Evolutionary conservation across 148 eudicot genomes (phyloP).

Genomic region (Camellia granthamiana): DNA sequence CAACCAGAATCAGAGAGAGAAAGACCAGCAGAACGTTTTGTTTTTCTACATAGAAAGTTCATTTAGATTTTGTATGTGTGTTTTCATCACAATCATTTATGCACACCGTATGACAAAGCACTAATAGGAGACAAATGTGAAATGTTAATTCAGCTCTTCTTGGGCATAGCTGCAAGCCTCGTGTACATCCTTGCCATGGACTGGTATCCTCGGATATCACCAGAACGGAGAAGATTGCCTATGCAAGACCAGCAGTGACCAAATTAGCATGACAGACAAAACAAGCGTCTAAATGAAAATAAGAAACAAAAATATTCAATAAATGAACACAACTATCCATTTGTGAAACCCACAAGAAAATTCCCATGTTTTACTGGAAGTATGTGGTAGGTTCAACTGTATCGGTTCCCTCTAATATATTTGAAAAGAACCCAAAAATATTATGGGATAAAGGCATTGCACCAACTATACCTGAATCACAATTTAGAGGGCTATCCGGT

Average conservation of each 20-base stretch:
- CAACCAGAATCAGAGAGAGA: too few species aligned
- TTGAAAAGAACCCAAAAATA: neutral
- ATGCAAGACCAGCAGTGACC: neutral
- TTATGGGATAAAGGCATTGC: neutral
- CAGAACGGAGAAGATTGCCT: conserved; percentile 73
- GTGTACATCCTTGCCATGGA: conserved; percentile 87
- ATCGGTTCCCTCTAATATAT: neutral
- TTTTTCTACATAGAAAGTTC: neutral
- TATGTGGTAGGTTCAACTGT: neutral
- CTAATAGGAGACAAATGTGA: neutral
- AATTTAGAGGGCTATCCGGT: conserved; percentile 62
- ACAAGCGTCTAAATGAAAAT: too few species aligned
- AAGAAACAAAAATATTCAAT: too few species aligned
- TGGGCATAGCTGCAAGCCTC: conserved; percentile 68
- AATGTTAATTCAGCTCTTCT: conserved; percentile 47
- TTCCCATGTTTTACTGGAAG: too few species aligned
- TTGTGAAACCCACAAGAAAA: too few species aligned
- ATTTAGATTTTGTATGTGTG: neutral
- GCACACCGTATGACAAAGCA: neutral
- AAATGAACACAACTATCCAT: too few species aligned
- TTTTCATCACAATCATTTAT: conserved; percentile 2
- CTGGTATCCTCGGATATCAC: conserved; percentile 67
- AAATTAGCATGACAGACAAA: neutral
- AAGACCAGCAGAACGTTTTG: neutral
- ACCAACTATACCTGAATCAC: conserved; percentile 48